phyloP scores from a whole-genome alignment of 2,329 filamentous ascomycete species.

The Pseudogymnoascus sp. region DNA sequence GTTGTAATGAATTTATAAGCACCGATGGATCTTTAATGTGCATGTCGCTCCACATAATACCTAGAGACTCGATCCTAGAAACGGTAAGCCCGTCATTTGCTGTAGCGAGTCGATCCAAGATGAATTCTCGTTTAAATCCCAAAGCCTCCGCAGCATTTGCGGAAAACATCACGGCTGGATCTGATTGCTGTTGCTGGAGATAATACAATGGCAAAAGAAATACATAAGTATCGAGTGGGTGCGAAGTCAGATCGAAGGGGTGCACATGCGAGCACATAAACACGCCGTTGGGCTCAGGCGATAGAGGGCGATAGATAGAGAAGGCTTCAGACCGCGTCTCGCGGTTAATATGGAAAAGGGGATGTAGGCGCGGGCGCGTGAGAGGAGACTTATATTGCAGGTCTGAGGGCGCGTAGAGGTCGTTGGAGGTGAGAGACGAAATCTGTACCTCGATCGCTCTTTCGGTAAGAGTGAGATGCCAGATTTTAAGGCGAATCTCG shows the following conservation, averaged over 20 bases:
- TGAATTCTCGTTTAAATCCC: not conserved
- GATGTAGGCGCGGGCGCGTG: not conserved
- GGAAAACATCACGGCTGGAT: not conserved
- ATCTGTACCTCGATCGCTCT: slow-evolving; percentile 12
- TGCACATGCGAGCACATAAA: not conserved
- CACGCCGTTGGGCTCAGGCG: not conserved
- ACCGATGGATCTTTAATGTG: not conserved
- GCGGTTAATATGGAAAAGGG: not conserved
- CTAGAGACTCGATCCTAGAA: not conserved
- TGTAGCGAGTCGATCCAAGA: not conserved
- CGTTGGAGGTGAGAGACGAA: not conserved
- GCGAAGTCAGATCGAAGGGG: not conserved
- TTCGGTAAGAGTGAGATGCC: slow-evolving; percentile 13
- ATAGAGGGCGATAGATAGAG: not conserved
- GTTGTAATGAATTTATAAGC: not conserved
- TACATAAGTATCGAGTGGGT: not conserved
- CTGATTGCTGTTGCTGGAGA: not conserved
- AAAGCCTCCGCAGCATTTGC: not conserved
- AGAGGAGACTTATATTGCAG: not conserved
- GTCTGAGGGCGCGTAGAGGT: not conserved
- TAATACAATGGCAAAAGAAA: not conserved
- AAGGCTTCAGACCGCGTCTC: slow-evolving; percentile 1
- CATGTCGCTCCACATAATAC: slow-evolving; percentile 2
- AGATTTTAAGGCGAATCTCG: slow-evolving; percentile 17
- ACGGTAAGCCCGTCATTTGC: not conserved